Evolutionary conservation across 768 basidiomycete species (phyloP).

Genomic region (Serendipita indica): DNA sequence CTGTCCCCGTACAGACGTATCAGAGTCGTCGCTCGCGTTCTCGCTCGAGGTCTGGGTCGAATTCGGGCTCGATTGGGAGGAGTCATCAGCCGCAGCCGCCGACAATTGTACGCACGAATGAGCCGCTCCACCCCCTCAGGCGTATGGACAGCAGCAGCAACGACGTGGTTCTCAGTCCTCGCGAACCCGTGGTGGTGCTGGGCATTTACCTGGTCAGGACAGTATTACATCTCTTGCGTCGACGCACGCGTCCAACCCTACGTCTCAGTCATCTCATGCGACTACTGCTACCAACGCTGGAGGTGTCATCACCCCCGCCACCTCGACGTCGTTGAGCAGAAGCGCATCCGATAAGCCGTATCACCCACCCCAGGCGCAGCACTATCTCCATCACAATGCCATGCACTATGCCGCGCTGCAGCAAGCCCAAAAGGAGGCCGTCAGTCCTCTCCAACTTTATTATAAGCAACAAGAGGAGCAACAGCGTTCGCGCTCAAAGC

Average conservation of each 20-base stretch:
- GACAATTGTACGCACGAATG: no score
- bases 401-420: no score
- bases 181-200: background rate
- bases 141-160: background rate
- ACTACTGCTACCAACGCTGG: background rate
- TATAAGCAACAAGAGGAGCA: background rate
- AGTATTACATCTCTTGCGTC: constrained; percentile 8
- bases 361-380: background rate
- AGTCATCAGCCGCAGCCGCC: background rate
- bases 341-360: background rate
- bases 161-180: background rate
- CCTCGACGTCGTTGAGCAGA: background rate
- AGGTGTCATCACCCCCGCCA: background rate
- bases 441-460: background rate
- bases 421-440: no score
- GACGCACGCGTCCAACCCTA: background rate
- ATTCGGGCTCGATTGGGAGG: background rate
- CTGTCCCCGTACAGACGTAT: no score
- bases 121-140: no score
- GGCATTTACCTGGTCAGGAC: background rate
- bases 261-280: constrained; percentile 1
- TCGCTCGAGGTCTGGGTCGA: background rate
- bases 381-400: background rate
- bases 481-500: background rate
- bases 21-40: background rate